Conservation (phyloP, 148 eudicot species). For the Persicaria tinctoria region DNA sequence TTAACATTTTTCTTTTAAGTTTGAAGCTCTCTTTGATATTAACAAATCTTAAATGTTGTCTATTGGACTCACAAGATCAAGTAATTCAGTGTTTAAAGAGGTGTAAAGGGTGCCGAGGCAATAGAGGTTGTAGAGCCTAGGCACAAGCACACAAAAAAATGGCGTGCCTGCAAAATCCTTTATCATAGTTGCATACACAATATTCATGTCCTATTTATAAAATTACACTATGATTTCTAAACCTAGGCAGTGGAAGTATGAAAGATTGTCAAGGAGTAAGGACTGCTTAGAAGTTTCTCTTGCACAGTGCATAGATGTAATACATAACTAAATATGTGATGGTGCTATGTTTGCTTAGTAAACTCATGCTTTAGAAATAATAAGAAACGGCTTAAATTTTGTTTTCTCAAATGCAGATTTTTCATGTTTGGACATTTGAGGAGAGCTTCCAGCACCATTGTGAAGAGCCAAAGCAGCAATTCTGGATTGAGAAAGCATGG, state of each 20-base stretch:
- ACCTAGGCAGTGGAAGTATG: too few species aligned
- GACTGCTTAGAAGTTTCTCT: not conserved
- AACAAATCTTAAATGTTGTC: not conserved
- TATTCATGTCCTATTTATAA: too few species aligned
- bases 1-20: too few species aligned
- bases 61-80: not conserved
- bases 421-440: conserved; percentile 42
- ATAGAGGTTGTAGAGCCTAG: too few species aligned
- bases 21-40: too few species aligned
- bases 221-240: too few species aligned
- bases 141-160: too few species aligned
- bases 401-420: conserved; percentile 38
- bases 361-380: not conserved
- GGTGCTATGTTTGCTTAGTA: not conserved
- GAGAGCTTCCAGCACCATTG: conserved; percentile 31
- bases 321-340: not conserved
- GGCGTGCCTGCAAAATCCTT: too few species aligned
- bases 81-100: not conserved
- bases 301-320: not conserved
- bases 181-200: too few species aligned
- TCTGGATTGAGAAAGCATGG: conserved; percentile 35
- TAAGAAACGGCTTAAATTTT: not conserved
- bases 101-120: too few species aligned
- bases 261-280: too few species aligned
- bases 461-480: conserved; percentile 22